Conservation (phyloP, 768 basidiomycete genomes). For the Mycena vitilis region DNA sequence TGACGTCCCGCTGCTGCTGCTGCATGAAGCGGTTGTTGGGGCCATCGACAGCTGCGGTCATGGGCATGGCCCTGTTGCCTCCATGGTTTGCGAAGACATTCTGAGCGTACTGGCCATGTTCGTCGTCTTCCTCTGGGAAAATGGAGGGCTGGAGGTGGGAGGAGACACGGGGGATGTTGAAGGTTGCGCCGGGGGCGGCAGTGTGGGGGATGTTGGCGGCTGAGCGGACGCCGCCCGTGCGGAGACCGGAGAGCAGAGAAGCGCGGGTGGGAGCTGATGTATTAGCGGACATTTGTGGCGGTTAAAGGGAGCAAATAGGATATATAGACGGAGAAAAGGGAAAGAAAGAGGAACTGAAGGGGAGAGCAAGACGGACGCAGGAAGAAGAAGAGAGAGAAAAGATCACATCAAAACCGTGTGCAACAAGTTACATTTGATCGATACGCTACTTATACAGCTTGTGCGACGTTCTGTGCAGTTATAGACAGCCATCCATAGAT, state of each 20-base stretch:
- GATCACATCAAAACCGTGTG: not conserved
- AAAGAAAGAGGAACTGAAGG: not conserved
- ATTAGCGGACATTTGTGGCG: conserved; percentile 34
- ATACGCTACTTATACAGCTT: not conserved
- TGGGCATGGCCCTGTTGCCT: conserved; percentile 52
- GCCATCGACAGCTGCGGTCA: conserved; percentile 81
- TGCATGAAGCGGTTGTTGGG: conserved; percentile 73
- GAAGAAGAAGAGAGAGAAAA: conserved; percentile 2
- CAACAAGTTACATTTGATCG: not conserved
- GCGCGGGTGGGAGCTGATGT: conserved; percentile 64
- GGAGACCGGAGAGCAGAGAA: conserved; percentile 87
- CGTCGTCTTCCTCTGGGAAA: conserved; percentile 57
- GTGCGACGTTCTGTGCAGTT: too few relatives aligned
- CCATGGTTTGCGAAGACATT: conserved; percentile 60
- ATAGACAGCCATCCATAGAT: too few relatives aligned
- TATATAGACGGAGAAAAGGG: conserved; percentile 16
- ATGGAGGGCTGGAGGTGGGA: conserved; percentile 54
- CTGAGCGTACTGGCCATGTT: conserved; percentile 65
- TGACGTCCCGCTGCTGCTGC: conserved; percentile 71
- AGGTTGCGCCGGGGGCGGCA: conserved; percentile 66
- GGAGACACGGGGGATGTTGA: conserved; percentile 71
- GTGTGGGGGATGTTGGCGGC: conserved; percentile 70
- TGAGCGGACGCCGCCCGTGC: conserved; percentile 90
- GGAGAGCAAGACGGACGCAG: conserved; percentile 3
- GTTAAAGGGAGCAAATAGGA: conserved; percentile 28